Percentiles rank a stretch among this genome's conserved stretches.
phyloP scores from a whole-genome alignment of 2,329 filamentous ascomycete species.

The Harringtonia lauricola region DNA sequence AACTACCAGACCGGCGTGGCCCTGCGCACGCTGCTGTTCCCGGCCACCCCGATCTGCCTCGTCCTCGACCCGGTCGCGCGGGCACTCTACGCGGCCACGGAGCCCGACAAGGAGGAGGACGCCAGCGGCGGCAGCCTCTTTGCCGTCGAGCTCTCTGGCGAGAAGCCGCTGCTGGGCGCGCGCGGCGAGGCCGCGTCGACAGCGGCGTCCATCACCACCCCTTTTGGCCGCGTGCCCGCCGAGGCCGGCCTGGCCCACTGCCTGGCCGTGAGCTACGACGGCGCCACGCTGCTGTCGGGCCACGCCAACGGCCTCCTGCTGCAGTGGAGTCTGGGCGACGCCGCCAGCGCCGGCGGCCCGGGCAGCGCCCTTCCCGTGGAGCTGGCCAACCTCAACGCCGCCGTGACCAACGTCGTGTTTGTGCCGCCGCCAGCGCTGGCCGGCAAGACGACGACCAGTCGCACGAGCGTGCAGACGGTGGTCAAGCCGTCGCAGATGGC shows the following conservation, averaged over 20 bases:
- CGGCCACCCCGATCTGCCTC: conserved; percentile 59
- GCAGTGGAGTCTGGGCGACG: conserved; percentile 65
- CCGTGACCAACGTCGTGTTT: conserved; percentile 74
- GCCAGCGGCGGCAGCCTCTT: conserved; percentile 38
- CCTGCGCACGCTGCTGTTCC: conserved; percentile 73
- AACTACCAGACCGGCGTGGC: conserved; percentile 72
- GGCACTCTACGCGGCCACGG: conserved; percentile 69
- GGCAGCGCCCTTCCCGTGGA: conserved; percentile 52
- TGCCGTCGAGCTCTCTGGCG: conserved; percentile 59
- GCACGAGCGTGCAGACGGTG: conserved; percentile 36
- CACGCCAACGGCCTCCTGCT: conserved; percentile 71
- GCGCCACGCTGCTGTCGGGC: conserved; percentile 67
- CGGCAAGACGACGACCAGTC: conserved; percentile 18
- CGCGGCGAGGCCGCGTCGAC: conserved; percentile 43
- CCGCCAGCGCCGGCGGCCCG: background rate
- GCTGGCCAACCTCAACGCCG: conserved; percentile 62
- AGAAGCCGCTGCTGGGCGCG: conserved; percentile 43
- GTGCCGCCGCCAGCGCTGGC: conserved; percentile 43
- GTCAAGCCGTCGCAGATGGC: conserved; percentile 70
- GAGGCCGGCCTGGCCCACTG: conserved; percentile 58
- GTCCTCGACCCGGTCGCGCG: conserved; percentile 74
- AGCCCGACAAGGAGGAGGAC: conserved; percentile 50
- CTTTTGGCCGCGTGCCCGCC: conserved; percentile 45
- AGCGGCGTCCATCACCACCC: conserved; percentile 41
- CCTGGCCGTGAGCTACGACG: conserved; percentile 70